Evolutionary conservation across 495 filamentous ascomycete genomes (phyloP), one percentile per base, ranked within the genome.

Genomic region (Rostrohypoxylon terebratum): DNA sequence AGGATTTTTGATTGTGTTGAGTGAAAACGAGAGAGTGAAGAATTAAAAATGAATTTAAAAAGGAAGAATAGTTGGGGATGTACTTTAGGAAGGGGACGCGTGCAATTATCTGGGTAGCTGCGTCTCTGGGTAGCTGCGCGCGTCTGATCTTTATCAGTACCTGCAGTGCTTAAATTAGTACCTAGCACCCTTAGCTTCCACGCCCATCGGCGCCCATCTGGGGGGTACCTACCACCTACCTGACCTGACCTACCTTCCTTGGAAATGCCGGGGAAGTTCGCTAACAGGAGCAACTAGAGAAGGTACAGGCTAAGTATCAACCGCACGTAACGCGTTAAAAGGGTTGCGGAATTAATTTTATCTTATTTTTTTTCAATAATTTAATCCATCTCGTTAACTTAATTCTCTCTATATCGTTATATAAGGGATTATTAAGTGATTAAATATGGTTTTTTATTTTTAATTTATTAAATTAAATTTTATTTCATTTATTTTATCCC

Each of bases 101-200:
- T 67, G 60, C 65, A 60, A 63, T 38, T 48, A 66, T 21, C 45
- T 31, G 55, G 54, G 68, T 21, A 64, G 55, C 47, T 67, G 16
- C 50, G 51, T 28, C 28, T 21, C 34, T 28, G 55, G 54, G 68
- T 21, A 64, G 55, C 47, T 67, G 16, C 50, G 51, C 69, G 70
- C 70, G 70, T 73, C 55, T 53, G 48, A 36, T 73, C 65, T 69
- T 72, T 73, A 73, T 69, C 53, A 63, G 61, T 63, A 59, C 50
- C 57, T 16, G 28, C 10, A 50, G 18, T 25, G 34, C 13, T 34
- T 7, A 47, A 60, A 65, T 33, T 59, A 42, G 34, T 65, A 61
- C 54, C 33, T 25, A 14, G 58, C 48, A 63, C 50, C 42, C 38
- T 33, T 65, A 65, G 34, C 57, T 47, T 57, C 9, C n/a, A n/a